Evolutionary conservation across 2,329 filamentous ascomycete genomes (phyloP), one percentile per base, ranked within the genome.

Genomic region (Neofusicoccum cordaticola): DNA sequence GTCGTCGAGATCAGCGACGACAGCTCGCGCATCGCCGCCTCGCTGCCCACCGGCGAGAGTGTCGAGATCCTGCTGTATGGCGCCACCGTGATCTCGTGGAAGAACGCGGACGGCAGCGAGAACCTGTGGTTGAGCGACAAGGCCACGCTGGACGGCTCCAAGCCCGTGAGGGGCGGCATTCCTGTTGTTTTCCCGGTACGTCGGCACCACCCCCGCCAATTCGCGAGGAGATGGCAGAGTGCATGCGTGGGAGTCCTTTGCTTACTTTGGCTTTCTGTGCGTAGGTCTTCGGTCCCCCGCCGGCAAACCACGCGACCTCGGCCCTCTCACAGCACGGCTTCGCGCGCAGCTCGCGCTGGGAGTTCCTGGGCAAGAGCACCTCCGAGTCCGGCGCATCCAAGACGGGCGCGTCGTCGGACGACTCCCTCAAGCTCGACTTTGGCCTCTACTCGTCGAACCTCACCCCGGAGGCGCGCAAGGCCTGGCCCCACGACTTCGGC

Each of bases 361-460:
- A 98, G 78, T 97, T 95, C 76, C 84, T 99, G 60, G 93, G 93
- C 74, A 96, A 94, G 80, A 92, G 89, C 6, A 88, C 86, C n/a
- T 86, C 85, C 5, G 89, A 93, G 76, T 85, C 82, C 8, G 79
- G 78, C 8, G 45, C 52, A 19, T 65, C 76, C 67, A 66, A 78
- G 78, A 73, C 72, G 42, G 73, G 48, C 22, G 37, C 48, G 15
- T 22, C 48, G 37, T 37, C 48, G 35, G 61, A 47, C 42, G 62
- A 85, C 91, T 89, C 88, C 56, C 89, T 98, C 69, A 97, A 96
- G 84, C 88, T 99, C 66, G 95, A 99, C 81, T 98, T 99, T 77
- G 95, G 94, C 34, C 88, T 99, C 41, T 92, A 90, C 60, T 85
- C 87, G 34, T 83, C 85, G 60, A 90, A 89, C 73, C 82, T 98